Base-by-base conservation (phyloP, 768 basidiomycete species). In the Boletus eberwhitei region DNA sequence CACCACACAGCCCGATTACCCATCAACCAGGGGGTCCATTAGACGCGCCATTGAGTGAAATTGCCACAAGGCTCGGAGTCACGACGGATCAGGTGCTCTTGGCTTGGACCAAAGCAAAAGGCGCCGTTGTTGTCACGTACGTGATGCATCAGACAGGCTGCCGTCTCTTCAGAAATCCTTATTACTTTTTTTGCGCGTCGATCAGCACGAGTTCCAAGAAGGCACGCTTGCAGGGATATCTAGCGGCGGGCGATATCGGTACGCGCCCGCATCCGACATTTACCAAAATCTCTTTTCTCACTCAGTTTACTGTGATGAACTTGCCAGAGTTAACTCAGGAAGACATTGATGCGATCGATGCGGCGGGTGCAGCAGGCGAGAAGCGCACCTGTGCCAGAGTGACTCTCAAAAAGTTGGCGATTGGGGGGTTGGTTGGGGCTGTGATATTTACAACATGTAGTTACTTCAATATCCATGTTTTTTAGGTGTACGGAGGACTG, bases 101-200 rank as follows among this genome's bases (percentile, higher is more conserved):
- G 8, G 85, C 86, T 1, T 88, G 88, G 88, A 78, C 80, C 5
- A 87, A 83, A 63, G 75, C 80, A 7, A 89, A 90, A 65, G 85
- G 82, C 11, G 80, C 79, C 0, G 80, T 87, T 5, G 77, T 79
- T 24, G 77, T 88, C 58, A 88, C 85, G 82, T 87, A 66, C 22
- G 72, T 41, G 14, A 32, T 35, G n/a, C 14, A 21, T n/a, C 29
- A 14, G 13, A 41, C 42, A 7, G 8, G n/a, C n/a, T n/a, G n/a
- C 12, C 26, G 22, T 7, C 32, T 26, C 22, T 26, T 9, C 32
- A 26, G 7, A 12, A 8, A 29, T 13, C 11, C 12, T 21, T 9
- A 26, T 44, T 31, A 16, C 31, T 4, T 4, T 4, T 4, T 43
- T 35, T 31, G 22, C 34, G 13, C 41, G 4, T 42, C 7, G 22